These are phyloP conservation scores for Hanseniaspora gamundiae DNA, from an alignment of 1,139 yeast genomes.

Conservation along the genomic window DNA sequence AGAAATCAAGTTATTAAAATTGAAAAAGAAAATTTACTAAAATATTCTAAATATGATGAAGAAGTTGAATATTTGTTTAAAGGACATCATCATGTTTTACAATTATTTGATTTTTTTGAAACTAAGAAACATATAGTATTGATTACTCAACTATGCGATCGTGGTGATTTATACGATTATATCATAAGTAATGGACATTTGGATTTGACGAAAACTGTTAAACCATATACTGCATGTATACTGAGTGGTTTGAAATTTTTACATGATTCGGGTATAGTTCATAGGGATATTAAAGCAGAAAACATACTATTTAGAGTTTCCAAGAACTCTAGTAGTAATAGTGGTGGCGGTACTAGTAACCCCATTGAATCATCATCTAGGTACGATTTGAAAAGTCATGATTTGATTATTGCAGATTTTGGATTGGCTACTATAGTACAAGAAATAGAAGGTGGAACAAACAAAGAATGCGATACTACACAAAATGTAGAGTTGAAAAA, in stretches of 20 bases:
- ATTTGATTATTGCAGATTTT: slow-evolving; percentile 58
- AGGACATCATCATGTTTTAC: slow-evolving; percentile 48
- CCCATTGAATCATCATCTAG: too few species aligned
- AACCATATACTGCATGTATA: slow-evolving; percentile 31
- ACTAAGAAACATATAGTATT: slow-evolving; percentile 47
- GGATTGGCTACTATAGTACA: slow-evolving; percentile 33
- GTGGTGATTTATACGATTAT: slow-evolving; percentile 57
- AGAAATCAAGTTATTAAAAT: slow-evolving; percentile 16
- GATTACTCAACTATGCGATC: slow-evolving; percentile 55
- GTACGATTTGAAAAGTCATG: slow-evolving; percentile 28
- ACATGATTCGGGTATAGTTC: slow-evolving; percentile 64
- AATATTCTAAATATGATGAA: not conserved
- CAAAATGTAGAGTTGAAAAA: too few species aligned
- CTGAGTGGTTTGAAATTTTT: slow-evolving; percentile 51
- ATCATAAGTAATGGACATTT: slow-evolving; percentile 37
- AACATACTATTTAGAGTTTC: slow-evolving; percentile 1
- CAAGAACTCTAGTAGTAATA: not conserved
- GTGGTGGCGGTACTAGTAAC: too few species aligned
- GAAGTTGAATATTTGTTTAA: slow-evolving; percentile 17
- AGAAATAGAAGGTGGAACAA: slow-evolving; percentile 7
- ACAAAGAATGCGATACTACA: slow-evolving; percentile 24
- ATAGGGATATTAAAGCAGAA: slow-evolving; percentile 84
- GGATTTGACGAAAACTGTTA: slow-evolving; percentile 35
- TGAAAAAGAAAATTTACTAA: slow-evolving; percentile 9
- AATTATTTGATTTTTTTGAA: slow-evolving; percentile 59